Base-by-base conservation (phyloP, 2,329 filamentous ascomycete genomes). In the Phialophora tarda region DNA sequence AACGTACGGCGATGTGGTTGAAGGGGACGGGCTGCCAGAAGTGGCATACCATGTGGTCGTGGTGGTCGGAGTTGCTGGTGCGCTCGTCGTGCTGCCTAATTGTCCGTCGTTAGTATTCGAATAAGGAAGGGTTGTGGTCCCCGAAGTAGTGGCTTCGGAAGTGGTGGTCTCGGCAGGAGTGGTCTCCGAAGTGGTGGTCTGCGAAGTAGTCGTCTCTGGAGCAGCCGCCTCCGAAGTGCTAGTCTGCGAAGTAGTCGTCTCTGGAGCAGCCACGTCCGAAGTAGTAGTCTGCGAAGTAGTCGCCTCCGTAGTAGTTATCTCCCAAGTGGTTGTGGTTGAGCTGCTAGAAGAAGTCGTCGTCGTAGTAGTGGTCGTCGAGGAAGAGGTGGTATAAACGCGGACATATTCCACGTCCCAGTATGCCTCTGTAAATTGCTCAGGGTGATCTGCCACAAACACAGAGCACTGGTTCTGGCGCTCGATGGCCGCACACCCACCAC, bases 391-490 rank as follows among this genome's bases (percentile, higher is more conserved):
- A 74, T 82, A 92, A 17, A 91, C 84, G 78, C 85, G 87, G 74
- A 92, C 81, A 51, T 82, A 86, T 75, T 89, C 89, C 78, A 96
- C 84, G 68, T 87, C 79, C 90, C 91, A 96, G 80, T 88, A 94
- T 2, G 90, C 86, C 24, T 93, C 83, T 41, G 78, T 75, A 76
- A 93, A 95, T 26, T 83, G 88, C 10, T 76, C 74, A 0, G 91
- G 89, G 77, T 92, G 90, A 67, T 82, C 78, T 58, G 81, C 82
- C 28, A 95, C 92, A 76, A 86, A 95, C n/a, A 87, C 85, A 23
- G 88, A 78, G 79, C 93, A 97, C 0, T 86, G 88, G 24, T 77
- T 65, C 44, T 59, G 53, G 7, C 64, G 55, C 0, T 86, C 89
- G 72, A 86, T 82, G 38, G 83, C 78, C 1, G 82, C 78, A 77